Conservation (phyloP, 805 yeast species). For the Jamesozyma spencerorum region DNA sequence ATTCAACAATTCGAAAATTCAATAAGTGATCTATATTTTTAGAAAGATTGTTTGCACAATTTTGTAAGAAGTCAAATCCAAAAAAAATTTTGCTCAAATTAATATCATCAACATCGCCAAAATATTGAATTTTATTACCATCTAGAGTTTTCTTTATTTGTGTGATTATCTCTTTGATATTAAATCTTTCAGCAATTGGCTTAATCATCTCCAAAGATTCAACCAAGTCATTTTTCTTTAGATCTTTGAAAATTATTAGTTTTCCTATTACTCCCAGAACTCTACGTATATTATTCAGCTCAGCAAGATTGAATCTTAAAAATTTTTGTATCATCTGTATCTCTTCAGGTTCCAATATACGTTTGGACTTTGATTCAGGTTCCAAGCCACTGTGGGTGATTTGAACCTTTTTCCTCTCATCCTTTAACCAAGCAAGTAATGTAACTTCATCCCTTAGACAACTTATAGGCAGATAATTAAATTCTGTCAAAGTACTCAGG, state of each 20-base stretch:
- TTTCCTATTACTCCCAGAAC: slow-evolving; percentile 13
- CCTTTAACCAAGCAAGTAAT: slow-evolving; percentile 13
- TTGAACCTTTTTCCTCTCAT: slow-evolving; percentile 3
- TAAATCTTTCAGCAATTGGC: slow-evolving; percentile 2
- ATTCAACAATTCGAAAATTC: slow-evolving; percentile 29
- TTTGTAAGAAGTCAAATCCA: slow-evolving; percentile 11
- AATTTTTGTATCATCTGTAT: slow-evolving; percentile 21
- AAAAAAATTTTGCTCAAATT: neutral
- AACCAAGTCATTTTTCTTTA: slow-evolving; percentile 15
- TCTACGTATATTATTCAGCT: slow-evolving; percentile 10
- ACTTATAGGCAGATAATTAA: slow-evolving; percentile 4
- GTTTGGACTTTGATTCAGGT: slow-evolving; percentile 6
- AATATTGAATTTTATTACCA: neutral
- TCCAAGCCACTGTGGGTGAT: neutral
- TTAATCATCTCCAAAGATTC: slow-evolving; percentile 7
- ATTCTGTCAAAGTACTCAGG: slow-evolving; percentile 9
- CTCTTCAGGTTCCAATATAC: slow-evolving; percentile 26
- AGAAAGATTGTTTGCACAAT: slow-evolving; percentile 20
- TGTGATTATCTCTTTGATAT: neutral
- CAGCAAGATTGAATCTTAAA: slow-evolving; percentile 18
- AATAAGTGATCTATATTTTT: slow-evolving; percentile 28
- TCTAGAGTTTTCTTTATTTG: neutral
- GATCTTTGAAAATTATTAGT: slow-evolving; percentile 13
- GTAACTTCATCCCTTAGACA: slow-evolving; percentile 8
- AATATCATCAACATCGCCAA: slow-evolving; percentile 1